Percentiles rank a stretch among this genome's conserved stretches.
phyloP scores from a whole-genome alignment of 345 rosid species.

The Euphorbia pulcherrima region DNA sequence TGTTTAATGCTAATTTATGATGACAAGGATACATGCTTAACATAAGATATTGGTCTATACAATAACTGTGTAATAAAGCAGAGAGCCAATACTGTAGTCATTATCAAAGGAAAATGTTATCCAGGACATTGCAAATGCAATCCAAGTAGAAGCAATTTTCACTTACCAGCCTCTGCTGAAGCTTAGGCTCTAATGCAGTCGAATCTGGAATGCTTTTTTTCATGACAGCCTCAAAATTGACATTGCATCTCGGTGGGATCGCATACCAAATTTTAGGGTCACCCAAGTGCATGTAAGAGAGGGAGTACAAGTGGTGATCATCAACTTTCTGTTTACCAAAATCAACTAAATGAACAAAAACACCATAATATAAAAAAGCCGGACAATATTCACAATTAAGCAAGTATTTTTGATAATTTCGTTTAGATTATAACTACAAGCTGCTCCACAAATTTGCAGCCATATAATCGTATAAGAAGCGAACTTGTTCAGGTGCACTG shows the following conservation, averaged over 20 bases:
- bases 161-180: conserved; percentile 41
- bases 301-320: conserved; percentile 57
- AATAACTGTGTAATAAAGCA: not conserved
- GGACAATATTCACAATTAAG: conserved; percentile 12
- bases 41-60: not conserved
- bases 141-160: conserved; percentile 7
- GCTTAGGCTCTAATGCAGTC: conserved; percentile 26
- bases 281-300: conserved; percentile 64
- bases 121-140: conserved; percentile 15
- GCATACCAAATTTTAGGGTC: conserved; percentile 64
- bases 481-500: not conserved
- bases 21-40: not conserved
- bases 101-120: not conserved
- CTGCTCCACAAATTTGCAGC: not conserved
- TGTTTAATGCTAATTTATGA: not conserved
- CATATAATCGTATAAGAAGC: not conserved
- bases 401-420: not conserved
- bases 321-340: conserved; percentile 54
- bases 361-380: conserved; percentile 1
- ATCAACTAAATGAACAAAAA: conserved; percentile 17
- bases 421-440: not conserved
- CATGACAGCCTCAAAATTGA: conserved; percentile 37
- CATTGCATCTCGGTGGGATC: conserved; percentile 42
- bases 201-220: conserved; percentile 34
- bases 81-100: conserved; percentile 1